Evolutionary conservation across 768 basidiomycete species (phyloP), one percentile per base, ranked within the genome.

Genomic region (Guyanaporus albipodus): DNA sequence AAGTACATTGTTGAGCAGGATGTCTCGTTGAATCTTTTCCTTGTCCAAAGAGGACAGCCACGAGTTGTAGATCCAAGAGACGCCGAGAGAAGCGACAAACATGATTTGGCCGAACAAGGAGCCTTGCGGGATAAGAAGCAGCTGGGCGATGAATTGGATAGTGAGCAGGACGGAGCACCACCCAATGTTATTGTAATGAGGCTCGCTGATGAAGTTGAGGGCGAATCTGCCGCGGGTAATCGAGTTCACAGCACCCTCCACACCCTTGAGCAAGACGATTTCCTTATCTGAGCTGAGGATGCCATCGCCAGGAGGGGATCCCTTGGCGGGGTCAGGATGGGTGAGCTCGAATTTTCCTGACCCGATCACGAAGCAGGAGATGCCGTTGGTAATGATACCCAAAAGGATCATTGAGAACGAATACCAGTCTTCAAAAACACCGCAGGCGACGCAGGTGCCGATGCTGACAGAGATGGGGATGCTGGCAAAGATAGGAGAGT

Each of bases 21-120:
- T 46, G 18, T 55, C 40, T 21, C 49, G 55, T 47, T 71, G 59
- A 8, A 59, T 51, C 33, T 52, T 55, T 12, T 62, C 65, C 43
- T 52, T 66, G 38, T 76, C 70, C 67, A 75, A 54, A 8, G 64
- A 67, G 3, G 69, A 63, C 2, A 71, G 41, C 55, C 59, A 69
- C 9, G 59, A 61, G 35, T 68, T 70, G 40, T 71, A 70, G 4
- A 51, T 18, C 67, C 67, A 70, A 12, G 70, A 70, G 26, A 67
- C 60, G 12, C 46, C 61, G 7, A 70, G 64, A 0, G 68, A 62
- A 10, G 44, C 0, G 31, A 70, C 55, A 38, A 70, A 71, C 59
- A 70, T 55, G 46, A 66, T 54, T 48, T 70, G 69, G 11, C 69
- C 68, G 23, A 69, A 68, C 7, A 68, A 44, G 0, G 54, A 42